Evolutionary conservation across 805 yeast genomes (phyloP), one percentile per base, ranked within the genome.

Genomic region (Starmerella geochares): DNA sequence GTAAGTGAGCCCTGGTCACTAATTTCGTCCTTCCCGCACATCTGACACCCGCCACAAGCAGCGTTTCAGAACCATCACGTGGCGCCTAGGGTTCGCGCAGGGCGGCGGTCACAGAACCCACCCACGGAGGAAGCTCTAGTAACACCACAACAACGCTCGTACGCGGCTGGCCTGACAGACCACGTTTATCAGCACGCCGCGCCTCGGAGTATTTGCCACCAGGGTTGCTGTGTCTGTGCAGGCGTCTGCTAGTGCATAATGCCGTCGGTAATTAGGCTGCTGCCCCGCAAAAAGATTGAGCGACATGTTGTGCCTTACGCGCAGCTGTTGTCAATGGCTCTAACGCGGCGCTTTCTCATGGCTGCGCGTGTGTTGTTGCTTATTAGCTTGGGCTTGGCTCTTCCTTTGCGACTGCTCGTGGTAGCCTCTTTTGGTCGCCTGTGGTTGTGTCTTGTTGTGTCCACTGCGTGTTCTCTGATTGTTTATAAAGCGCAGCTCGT

Each of bases 181-280:
- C 37, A 17, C 37, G 21, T 7, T 33, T 6, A 33, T 27, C 11
- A 29, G 37, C 21, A 33, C 11, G 8, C 16, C 21, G 35, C 13
- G 35, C 35, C 35, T 8, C 35, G 35, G 35, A 31, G 14, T 17
- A 8, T 13, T 33, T 6, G n/a, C 37, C 37, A 21, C 32, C 21
- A 16, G 21, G 21, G 2, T n/a, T 19, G 37, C 21, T 16, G 37
- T 16, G 37, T n/a, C 6, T 17, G 35, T 17, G 4, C 41, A 20
- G 28, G 19, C 9, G 4, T 11, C 10, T 13, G 21, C 37, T n/a
- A 25, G 13, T 24, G 13, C 32, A 9, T 24, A 13, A 55, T 54
- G 58, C 50, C 50, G 50, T 51, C 59, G 13, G 53, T 50, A 13
- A 57, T 57, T 33, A 47, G 60, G 38, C 46, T 55, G 23, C 47